A percentile compares a stretch with the other conserved stretches of the same genome.
Evolutionary conservation across 1,284 basidiomycete genomes (phyloP).

Genomic region (Singerocomus rubriflavus): DNA sequence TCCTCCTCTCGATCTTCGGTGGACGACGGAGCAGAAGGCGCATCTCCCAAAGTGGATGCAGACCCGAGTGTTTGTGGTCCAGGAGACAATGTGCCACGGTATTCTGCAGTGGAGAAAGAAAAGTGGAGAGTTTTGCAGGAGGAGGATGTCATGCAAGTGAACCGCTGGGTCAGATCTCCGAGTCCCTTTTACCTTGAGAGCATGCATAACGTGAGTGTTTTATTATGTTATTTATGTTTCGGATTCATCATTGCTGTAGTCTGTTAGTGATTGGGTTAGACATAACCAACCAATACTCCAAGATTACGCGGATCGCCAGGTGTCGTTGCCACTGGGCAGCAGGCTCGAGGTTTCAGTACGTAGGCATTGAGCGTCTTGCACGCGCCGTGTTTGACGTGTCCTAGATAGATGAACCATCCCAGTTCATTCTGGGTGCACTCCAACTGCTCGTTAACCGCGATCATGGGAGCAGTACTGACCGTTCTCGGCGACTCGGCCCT

Average conservation of each 20-base stretch:
- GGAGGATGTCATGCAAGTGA: background rate
- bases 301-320: constrained; percentile 31
- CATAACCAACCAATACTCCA: constrained; percentile 26
- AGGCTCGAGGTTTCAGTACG: constrained; percentile 28
- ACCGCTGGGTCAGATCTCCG: background rate
- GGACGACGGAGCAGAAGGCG: background rate
- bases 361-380: background rate
- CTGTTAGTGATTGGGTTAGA: constrained; percentile 19
- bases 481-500: constrained; percentile 26
- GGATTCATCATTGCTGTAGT: constrained; percentile 5
- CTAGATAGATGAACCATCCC: constrained; percentile 27
- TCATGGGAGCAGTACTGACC: constrained; percentile 6
- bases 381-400: constrained; percentile 2
- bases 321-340: constrained; percentile 22
- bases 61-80: background rate
- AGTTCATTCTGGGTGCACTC: constrained; percentile 26
- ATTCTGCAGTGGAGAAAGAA: constrained; percentile 13
- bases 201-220: constrained; percentile 9
- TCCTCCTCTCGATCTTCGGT: background rate
- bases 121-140: constrained; percentile 13
- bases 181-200: constrained; percentile 3
- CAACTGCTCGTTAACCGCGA: constrained; percentile 33
- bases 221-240: background rate
- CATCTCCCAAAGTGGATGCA: background rate
- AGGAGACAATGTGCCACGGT: background rate